Conservation (phyloP, 2,329 filamentous ascomycete genomes). For the Trichophyton equinum region DNA sequence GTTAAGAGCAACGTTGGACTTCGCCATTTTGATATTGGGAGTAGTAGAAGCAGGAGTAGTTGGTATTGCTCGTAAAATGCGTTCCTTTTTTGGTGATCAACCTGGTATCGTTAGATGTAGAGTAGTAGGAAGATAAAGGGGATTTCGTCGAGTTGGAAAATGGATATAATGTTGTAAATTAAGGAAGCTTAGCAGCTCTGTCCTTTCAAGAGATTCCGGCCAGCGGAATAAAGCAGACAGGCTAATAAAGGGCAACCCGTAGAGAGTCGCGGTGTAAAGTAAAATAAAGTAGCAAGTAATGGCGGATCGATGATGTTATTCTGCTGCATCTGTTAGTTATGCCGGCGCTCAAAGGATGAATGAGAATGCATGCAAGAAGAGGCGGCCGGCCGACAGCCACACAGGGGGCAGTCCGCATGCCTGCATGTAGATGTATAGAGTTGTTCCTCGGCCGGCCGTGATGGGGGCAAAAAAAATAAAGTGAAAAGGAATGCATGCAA, state of each 20-base stretch:
- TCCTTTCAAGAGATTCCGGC: background rate
- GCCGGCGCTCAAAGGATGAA: slow-evolving; percentile 3
- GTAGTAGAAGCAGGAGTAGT: too few species aligned
- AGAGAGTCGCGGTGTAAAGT: slow-evolving; percentile 4
- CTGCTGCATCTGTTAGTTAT: slow-evolving; percentile 2
- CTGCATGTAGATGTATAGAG: too few species aligned
- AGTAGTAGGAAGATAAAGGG: background rate
- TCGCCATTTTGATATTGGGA: slow-evolving; percentile 7
- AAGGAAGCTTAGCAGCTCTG: background rate
- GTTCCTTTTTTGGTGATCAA: background rate
- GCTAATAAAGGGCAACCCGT: background rate
- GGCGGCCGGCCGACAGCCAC: background rate
- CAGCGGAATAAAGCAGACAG: slow-evolving; percentile 5
- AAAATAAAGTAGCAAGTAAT: background rate
- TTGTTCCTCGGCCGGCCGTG: too few species aligned
- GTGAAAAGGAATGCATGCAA: background rate
- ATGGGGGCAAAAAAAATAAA: background rate
- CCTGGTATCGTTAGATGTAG: background rate
- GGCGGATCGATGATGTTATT: slow-evolving; percentile 3
- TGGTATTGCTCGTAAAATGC: too few species aligned
- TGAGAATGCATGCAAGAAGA: slow-evolving; percentile 5
- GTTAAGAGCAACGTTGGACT: slow-evolving; percentile 20
- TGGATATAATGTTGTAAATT: slow-evolving; percentile 1
- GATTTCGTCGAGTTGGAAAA: background rate
- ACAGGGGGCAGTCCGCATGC: background rate